Conservation (phyloP, 2,329 filamentous ascomycete species). For the Parascedosporium putredinis region DNA sequence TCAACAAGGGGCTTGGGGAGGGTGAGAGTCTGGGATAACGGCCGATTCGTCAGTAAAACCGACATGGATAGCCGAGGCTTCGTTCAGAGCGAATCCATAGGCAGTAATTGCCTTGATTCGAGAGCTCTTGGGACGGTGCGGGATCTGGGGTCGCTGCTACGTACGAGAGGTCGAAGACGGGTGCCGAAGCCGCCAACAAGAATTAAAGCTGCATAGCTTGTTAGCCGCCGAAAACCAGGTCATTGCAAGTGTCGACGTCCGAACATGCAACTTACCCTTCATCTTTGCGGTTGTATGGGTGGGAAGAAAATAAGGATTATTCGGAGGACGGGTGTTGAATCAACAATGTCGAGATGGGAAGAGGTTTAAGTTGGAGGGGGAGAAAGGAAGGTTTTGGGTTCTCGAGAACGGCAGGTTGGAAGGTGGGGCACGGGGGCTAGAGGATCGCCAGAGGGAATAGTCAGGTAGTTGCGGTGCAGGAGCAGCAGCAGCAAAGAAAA, state of each 20-base stretch:
- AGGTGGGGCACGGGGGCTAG: background rate
- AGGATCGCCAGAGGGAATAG: no score
- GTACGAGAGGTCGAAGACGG: constrained; percentile 87
- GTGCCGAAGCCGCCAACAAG: constrained; percentile 98
- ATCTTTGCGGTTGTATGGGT: constrained; percentile 21
- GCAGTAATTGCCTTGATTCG: no score
- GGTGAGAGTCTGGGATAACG: constrained; percentile 65
- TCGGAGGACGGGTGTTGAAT: background rate
- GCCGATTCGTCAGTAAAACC: constrained; percentile 14
- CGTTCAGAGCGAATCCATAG: no score
- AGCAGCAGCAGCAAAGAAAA: background rate
- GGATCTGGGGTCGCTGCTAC: constrained; percentile 19
- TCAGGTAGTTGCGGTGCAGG: background rate
- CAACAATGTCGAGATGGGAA: background rate
- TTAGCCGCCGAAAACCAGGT: constrained; percentile 15
- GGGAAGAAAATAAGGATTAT: background rate
- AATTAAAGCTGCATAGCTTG: constrained; percentile 64
- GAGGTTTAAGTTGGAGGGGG: background rate
- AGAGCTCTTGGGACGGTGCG: no score
- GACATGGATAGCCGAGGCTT: no score
- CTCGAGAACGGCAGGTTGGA: background rate
- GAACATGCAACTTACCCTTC: constrained; percentile 20
- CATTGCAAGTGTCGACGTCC: no score
- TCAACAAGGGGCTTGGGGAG: constrained; percentile 93
- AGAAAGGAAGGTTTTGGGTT: constrained; percentile 2